Percentiles rank a stretch among this genome's conserved stretches.
Evolutionary conservation across 179 eudicot species (phyloP).

Genomic region (Silene noctiflora): DNA sequence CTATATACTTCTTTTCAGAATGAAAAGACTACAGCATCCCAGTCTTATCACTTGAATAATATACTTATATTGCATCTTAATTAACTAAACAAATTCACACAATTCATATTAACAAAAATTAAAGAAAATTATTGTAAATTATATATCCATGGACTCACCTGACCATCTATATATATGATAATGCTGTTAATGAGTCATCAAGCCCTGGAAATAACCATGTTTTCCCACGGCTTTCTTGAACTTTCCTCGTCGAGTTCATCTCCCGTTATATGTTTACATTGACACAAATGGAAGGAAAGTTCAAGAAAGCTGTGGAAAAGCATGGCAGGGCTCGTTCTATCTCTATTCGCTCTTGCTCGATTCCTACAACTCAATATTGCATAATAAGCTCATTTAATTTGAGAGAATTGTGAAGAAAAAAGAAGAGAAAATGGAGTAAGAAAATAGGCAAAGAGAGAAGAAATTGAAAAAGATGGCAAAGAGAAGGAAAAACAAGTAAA

Average conservation of each 20-base stretch:
- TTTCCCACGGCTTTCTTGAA: slow-evolving; percentile 85
- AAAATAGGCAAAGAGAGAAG: not conserved
- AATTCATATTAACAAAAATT: too few relatives aligned
- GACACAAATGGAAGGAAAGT: slow-evolving; percentile 40
- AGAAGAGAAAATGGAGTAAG: not conserved
- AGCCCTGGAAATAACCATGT: slow-evolving; percentile 40
- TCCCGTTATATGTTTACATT: too few relatives aligned
- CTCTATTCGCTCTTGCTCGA: not conserved
- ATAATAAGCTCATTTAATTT: too few relatives aligned
- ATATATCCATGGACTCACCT: too few relatives aligned
- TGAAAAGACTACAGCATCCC: slow-evolving; percentile 7
- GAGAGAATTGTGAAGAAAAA: not conserved
- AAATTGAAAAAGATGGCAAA: not conserved
- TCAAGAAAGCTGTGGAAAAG: slow-evolving; percentile 97
- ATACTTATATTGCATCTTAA: not conserved
- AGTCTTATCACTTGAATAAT: not conserved
- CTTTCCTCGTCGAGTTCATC: slow-evolving; percentile 29
- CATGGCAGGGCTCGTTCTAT: slow-evolving; percentile 51
- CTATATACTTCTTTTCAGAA: not conserved
- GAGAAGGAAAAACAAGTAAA: not conserved
- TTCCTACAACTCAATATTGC: too few relatives aligned
- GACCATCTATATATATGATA: not conserved
- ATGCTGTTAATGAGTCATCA: not conserved
- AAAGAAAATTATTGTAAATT: too few relatives aligned
- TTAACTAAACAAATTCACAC: not conserved